Evolutionary conservation across 306 rosid species (phyloP), one percentile per base, ranked within the genome.

Genomic region (Erythrophleum fordii): DNA sequence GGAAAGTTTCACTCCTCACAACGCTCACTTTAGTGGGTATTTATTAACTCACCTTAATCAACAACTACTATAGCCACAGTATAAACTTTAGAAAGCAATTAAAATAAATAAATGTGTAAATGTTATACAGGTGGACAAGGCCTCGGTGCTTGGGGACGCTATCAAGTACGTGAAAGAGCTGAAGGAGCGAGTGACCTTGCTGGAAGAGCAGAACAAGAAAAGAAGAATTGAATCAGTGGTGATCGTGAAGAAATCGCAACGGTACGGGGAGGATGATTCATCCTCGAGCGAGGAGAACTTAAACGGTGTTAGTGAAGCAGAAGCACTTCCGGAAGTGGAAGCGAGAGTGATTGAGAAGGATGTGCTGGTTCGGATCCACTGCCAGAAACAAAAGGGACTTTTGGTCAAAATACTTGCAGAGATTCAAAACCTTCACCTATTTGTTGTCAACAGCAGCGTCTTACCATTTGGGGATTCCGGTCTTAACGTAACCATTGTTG

Each of bases 101-200:
- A 45, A 44, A n/a, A 20, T 72, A 12, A 35, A 52, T 34, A 2
- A 9, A n/a, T 49, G 22, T 5, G 48, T 0, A 9, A 44, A 8
- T 48, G 10, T 17, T 20, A 8, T n/a, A n/a, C 65, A 91, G 96
- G 85, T 88, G 88, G 96, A 93, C 75, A 93, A 93, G 85, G 91
- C 92, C 62, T 86, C 96, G 11, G 90, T 94, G 42, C 89, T 94
- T 60, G 85, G 85, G 39, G 96, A 94, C 60, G 86, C 97, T 14
- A 89, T 92, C 11, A 87, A 87, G 59, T 87, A 94, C 53, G 80
- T 90, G 85, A 89, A 90, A 37, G 80, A 89, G 80, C 91, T 94
- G 31, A 89, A 90, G 76, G 92, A 87, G 22, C 83, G 88, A 6
- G 73, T 92, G 28, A 74, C 48, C 9, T 9, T 82, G 60, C 86